Percentiles rank a stretch among this genome's conserved stretches.
Evolutionary conservation across 1,139 yeast species (phyloP).

Genomic region (Magnusiomyces ingens): DNA sequence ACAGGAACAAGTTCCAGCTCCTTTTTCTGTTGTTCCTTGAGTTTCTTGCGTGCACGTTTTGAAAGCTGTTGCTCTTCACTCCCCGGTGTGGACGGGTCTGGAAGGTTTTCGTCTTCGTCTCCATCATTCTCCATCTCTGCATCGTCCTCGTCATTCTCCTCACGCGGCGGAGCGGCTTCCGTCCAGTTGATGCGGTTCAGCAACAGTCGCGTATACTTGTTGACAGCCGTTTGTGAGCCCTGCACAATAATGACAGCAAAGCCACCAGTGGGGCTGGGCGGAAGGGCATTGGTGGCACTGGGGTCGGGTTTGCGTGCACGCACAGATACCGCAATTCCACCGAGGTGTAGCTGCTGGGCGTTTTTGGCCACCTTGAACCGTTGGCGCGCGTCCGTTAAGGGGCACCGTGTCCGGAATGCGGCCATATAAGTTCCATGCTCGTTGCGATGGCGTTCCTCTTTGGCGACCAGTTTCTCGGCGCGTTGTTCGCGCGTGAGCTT

Average conservation of each 20-base stretch:
- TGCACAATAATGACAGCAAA: slow-evolving; percentile 62
- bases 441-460: slow-evolving; percentile 43
- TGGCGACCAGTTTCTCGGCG: slow-evolving; percentile 40
- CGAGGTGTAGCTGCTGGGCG: slow-evolving; percentile 63
- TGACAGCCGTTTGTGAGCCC: slow-evolving; percentile 59
- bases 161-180: slow-evolving; percentile 36
- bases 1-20: slow-evolving; percentile 15
- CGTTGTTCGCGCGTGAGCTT: slow-evolving; percentile 54
- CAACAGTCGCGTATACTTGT: slow-evolving; percentile 57
- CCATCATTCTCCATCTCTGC: slow-evolving; percentile 18
- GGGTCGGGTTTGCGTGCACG: background rate
- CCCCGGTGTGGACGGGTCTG: background rate
- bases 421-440: slow-evolving; percentile 51
- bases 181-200: slow-evolving; percentile 65
- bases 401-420: slow-evolving; percentile 49
- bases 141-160: slow-evolving; percentile 16
- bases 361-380: slow-evolving; percentile 68
- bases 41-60: background rate
- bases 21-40: slow-evolving; percentile 9
- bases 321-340: slow-evolving; percentile 46
- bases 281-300: slow-evolving; percentile 21
- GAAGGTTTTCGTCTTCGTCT: background rate
- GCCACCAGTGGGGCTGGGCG: slow-evolving; percentile 26
- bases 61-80: background rate
- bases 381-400: slow-evolving; percentile 57